phyloP scores from a whole-genome alignment of 257 asterid genomes.

The Rauvolfia tetraphylla region DNA sequence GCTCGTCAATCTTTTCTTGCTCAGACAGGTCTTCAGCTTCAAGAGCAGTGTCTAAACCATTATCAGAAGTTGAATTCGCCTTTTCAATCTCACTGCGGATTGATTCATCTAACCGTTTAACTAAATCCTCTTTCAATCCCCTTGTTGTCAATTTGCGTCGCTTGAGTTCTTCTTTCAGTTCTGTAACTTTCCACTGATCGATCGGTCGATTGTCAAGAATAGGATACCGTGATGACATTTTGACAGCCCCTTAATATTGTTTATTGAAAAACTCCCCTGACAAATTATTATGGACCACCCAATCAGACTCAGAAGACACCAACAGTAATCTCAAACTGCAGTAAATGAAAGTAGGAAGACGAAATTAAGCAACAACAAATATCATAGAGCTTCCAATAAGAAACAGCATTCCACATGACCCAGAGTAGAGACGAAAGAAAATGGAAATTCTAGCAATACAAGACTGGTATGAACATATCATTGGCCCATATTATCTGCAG shows the following conservation, averaged over 20 bases:
- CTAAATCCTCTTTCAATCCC: slow-evolving; percentile 79
- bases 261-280: slow-evolving; percentile 31
- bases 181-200: slow-evolving; percentile 94
- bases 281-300: not conserved
- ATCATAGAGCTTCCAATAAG: not conserved
- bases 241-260: slow-evolving; percentile 20
- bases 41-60: slow-evolving; percentile 20
- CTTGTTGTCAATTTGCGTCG: slow-evolving; percentile 59
- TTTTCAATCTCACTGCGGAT: slow-evolving; percentile 48
- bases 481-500: not conserved
- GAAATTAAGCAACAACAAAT: not conserved
- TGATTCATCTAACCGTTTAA: slow-evolving; percentile 77
- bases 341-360: not conserved
- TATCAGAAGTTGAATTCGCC: slow-evolving; percentile 24
- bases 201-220: slow-evolving; percentile 57
- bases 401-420: not conserved
- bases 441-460: not conserved
- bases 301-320: not conserved
- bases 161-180: slow-evolving; percentile 89
- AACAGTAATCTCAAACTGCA: not conserved
- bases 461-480: not conserved
- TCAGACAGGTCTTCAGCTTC: slow-evolving; percentile 31
- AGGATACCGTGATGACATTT: slow-evolving; percentile 76
- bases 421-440: not conserved
- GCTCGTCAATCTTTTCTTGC: slow-evolving; percentile 27